phyloP scores from a whole-genome alignment of 768 basidiomycete genomes.

The Leucocoprinus leucothites region DNA sequence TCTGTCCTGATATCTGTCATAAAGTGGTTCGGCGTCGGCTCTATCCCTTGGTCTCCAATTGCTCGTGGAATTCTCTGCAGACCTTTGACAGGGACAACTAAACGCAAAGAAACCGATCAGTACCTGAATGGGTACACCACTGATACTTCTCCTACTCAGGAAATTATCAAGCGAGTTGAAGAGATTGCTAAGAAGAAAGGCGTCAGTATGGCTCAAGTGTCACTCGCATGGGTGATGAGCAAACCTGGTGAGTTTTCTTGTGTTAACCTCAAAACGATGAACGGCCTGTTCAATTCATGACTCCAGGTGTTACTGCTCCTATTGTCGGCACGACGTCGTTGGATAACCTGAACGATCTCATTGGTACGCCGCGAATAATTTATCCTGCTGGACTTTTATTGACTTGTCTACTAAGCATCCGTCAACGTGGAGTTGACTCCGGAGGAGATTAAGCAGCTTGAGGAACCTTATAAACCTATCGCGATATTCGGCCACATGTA shows the following conservation, averaged over 20 bases:
- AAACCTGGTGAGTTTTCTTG: neutral
- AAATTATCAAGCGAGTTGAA: no score
- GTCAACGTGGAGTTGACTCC: neutral
- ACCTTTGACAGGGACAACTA: constrained; percentile 36
- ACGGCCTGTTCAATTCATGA: neutral
- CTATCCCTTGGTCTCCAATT: constrained; percentile 60
- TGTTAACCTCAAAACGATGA: no score
- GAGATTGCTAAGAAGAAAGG: no score
- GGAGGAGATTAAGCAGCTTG: neutral
- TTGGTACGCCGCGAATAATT: constrained; percentile 29
- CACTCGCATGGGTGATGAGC: no score
- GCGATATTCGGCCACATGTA: neutral
- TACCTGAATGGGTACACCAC: constrained; percentile 18
- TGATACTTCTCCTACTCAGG: constrained; percentile 23
- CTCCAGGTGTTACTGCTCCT: constrained; percentile 45
- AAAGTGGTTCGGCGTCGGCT: constrained; percentile 49
- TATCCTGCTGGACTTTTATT: neutral
- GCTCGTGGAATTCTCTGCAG: constrained; percentile 51
- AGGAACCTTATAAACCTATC: neutral
- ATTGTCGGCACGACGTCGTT: constrained; percentile 52
- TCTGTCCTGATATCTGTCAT: neutral
- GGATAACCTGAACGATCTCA: constrained; percentile 48
- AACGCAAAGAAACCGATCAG: constrained; percentile 34
- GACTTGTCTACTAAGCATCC: neutral
- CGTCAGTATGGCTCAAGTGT: no score